A percentile compares a stretch with the other conserved stretches of the same genome.
Evolutionary conservation across 192 early-diverging fungal species (phyloP).

Genomic region (Globomyces pollinis-pini): DNA sequence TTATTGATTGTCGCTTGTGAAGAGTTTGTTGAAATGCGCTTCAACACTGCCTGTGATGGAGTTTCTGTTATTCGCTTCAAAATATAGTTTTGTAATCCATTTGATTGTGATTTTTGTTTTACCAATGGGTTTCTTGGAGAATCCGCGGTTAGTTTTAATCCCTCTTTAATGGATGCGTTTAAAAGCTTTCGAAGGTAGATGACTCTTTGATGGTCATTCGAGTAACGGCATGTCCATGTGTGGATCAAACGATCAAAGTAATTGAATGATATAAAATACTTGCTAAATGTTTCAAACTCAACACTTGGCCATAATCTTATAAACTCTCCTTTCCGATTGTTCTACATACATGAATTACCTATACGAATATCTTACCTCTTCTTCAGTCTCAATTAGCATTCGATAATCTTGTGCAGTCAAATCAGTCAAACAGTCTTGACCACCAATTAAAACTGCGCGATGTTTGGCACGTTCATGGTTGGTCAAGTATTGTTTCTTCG

Average conservation of each 20-base stretch:
- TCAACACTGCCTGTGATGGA: too few relatives aligned
- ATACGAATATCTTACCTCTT: slow-evolving; percentile 37
- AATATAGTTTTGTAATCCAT: too few relatives aligned
- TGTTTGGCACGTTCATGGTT: slow-evolving; percentile 16
- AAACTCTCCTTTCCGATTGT: slow-evolving; percentile 27
- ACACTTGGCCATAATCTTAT: slow-evolving; percentile 29
- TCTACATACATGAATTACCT: slow-evolving; percentile 11
- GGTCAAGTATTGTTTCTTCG: slow-evolving; percentile 12
- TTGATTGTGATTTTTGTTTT: too few relatives aligned
- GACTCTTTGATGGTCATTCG: too few relatives aligned
- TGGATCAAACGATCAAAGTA: slow-evolving; percentile 29
- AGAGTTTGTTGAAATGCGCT: too few relatives aligned
- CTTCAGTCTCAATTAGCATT: slow-evolving; percentile 29
- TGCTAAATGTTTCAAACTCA: slow-evolving; percentile 7
- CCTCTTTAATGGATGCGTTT: too few relatives aligned
- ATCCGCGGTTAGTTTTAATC: too few relatives aligned
- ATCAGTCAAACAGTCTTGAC: slow-evolving; percentile 7
- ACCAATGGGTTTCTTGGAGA: too few relatives aligned
- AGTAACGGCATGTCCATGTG: slow-evolving; percentile 39
- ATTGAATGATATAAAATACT: slow-evolving; percentile 10
- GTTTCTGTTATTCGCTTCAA: too few relatives aligned
- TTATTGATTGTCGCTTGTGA: too few relatives aligned
- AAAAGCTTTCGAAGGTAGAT: too few relatives aligned
- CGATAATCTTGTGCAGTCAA: slow-evolving; percentile 25
- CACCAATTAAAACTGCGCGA: not conserved